Evolutionary conservation across 768 basidiomycete genomes (phyloP).

Genomic region (Rhodocollybia butyracea): DNA sequence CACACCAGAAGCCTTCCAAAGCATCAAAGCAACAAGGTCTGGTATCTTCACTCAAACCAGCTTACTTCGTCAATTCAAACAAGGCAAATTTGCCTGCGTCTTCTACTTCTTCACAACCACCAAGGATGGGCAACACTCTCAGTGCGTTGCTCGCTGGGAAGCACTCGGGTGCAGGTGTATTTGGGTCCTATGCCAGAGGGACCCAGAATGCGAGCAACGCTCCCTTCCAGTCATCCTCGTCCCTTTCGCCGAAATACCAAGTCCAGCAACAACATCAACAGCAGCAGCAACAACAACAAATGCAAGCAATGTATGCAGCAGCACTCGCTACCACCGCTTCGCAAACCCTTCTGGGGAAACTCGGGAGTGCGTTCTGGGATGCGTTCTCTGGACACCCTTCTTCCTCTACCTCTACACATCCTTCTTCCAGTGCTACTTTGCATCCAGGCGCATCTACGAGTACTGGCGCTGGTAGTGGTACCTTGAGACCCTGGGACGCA

Average conservation of each 20-base stretch:
- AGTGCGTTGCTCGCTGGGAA: constrained; percentile 43
- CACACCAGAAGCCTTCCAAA: constrained; percentile 2
- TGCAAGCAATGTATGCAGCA: constrained; percentile 40
- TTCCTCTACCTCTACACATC: constrained; percentile 19
- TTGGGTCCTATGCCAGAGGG: too few species aligned
- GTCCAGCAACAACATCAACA: constrained; percentile 11
- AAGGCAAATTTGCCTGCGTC: constrained; percentile 18
- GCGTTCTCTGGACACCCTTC: constrained; percentile 65
- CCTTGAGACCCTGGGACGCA: constrained; percentile 48
- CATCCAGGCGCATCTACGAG: constrained; percentile 10
- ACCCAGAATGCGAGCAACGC: constrained; percentile 26
- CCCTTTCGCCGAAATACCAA: too few species aligned
- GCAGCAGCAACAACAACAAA: constrained; percentile 17
- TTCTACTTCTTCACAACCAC: constrained; percentile 14
- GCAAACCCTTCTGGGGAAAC: constrained; percentile 68
- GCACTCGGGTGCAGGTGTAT: constrained; percentile 22
- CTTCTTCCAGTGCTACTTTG: constrained; percentile 16
- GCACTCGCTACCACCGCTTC: constrained; percentile 73
- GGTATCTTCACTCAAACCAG: constrained; percentile 22
- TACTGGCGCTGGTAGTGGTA: constrained; percentile 2
- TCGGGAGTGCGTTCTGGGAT: constrained; percentile 83
- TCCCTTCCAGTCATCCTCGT: background rate
- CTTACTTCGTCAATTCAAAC: constrained; percentile 28
- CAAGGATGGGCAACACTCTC: constrained; percentile 10
- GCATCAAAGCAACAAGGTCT: background rate